Conservation (phyloP, 495 filamentous ascomycete genomes). For the Penicillium lividum region DNA sequence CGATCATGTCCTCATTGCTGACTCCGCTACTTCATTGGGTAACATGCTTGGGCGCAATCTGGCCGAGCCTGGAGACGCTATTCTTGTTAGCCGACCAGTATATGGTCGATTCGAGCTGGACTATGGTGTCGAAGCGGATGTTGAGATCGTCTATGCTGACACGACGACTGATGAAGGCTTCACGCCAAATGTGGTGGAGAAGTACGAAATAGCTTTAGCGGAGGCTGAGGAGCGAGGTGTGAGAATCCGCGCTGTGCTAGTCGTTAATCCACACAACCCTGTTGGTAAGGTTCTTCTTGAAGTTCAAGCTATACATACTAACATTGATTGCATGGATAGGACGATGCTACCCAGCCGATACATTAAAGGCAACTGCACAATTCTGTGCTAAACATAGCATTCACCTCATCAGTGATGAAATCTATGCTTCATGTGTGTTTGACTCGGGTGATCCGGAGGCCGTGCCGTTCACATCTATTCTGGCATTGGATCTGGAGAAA, state of each 20-base stretch:
- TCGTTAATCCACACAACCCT: conserved; percentile 50
- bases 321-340: conserved; percentile 22
- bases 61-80: conserved; percentile 45
- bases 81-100: conserved; percentile 44
- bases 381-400: conserved; percentile 55
- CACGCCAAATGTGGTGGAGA: conserved; percentile 25
- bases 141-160: conserved; percentile 40
- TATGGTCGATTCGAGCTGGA: conserved; percentile 45
- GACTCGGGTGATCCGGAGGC: conserved; percentile 34
- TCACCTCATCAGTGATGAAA: conserved; percentile 63
- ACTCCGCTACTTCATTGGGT: conserved; percentile 37
- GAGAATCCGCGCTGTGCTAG: conserved; percentile 25
- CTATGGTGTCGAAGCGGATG: conserved; percentile 36
- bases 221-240: conserved; percentile 19
- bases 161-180: conserved; percentile 34
- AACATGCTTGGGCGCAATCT: conserved; percentile 44
- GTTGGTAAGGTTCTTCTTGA: conserved; percentile 27
- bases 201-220: conserved; percentile 33
- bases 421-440: conserved; percentile 59
- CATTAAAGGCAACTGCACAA: conserved; percentile 47
- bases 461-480: conserved; percentile 52
- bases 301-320: background rate
- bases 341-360: conserved; percentile 53
- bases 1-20: conserved; percentile 35
- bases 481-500: conserved; percentile 42